Evolutionary conservation across 306 rosid genomes (phyloP).

Genomic region (Styphnolobium japonicum): DNA sequence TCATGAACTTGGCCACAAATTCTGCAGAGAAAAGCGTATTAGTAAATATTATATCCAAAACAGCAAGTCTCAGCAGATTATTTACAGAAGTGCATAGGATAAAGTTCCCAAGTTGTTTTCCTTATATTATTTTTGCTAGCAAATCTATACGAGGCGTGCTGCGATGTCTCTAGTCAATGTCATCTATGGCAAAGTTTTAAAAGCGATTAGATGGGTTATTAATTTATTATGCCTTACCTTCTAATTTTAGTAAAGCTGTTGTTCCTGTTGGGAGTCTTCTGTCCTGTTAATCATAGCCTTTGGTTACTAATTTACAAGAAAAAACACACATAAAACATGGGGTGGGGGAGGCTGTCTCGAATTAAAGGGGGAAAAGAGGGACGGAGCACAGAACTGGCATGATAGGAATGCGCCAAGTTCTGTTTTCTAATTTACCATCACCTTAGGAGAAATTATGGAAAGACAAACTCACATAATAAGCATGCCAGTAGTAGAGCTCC

Average conservation of each 20-base stretch:
- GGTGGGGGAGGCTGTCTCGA: background rate
- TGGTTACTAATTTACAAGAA: constrained; percentile 14
- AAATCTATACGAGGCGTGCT: background rate
- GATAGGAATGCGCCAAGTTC: background rate
- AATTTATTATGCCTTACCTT: constrained; percentile 52
- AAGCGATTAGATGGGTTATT: background rate
- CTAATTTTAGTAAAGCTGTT: constrained; percentile 75
- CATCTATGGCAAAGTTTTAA: background rate
- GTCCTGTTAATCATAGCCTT: constrained; percentile 40
- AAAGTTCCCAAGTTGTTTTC: background rate
- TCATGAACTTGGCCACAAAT: constrained; percentile 87
- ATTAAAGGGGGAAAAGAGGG: background rate
- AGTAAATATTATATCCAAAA: background rate
- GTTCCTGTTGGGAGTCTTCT: constrained; percentile 84
- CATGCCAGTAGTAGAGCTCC: constrained; percentile 87
- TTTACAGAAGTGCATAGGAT: background rate
- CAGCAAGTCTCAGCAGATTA: background rate
- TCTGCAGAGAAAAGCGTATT: constrained; percentile 47
- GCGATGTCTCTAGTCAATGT: background rate
- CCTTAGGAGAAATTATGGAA: constrained; percentile 8
- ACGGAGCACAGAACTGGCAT: background rate
- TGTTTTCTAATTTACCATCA: background rate
- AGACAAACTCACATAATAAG: constrained; percentile 67
- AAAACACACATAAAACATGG: background rate
- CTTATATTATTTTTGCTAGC: background rate